A percentile compares a stretch with the other conserved stretches of the same genome.
Evolutionary conservation across 176 grass and related monocot genomes (phyloP).

Genomic region (Leersia perrieri): DNA sequence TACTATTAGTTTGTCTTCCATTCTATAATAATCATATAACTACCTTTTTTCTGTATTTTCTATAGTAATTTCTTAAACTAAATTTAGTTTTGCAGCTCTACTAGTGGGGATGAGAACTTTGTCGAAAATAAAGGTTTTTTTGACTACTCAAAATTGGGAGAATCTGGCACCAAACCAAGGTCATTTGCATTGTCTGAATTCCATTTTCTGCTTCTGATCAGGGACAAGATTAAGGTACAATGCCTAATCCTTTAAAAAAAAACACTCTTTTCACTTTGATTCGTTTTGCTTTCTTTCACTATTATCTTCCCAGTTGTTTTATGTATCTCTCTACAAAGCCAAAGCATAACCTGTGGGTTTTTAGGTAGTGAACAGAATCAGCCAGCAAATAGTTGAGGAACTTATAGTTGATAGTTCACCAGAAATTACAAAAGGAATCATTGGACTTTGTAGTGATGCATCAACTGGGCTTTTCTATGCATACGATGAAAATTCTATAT

Average conservation of each 20-base stretch:
- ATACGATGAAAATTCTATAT: constrained; percentile 93
- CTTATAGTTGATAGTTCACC: constrained; percentile 67
- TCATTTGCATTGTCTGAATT: constrained; percentile 94
- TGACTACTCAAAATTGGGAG: constrained; percentile 83
- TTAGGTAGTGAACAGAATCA: constrained; percentile 98
- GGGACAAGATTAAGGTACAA: constrained; percentile 86
- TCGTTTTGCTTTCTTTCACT: background rate
- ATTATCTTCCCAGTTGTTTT: background rate
- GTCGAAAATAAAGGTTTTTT: constrained; percentile 98
- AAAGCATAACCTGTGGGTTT: constrained; percentile 33
- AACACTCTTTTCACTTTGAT: constrained; percentile 6
- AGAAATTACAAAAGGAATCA: constrained; percentile 80
- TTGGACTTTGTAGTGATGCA: constrained; percentile 91
- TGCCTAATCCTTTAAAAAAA: background rate
- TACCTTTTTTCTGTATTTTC: background rate
- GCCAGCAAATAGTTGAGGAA: constrained; percentile 82
- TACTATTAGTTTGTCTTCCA: background rate
- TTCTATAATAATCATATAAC: constrained; percentile 19
- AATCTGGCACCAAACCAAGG: constrained; percentile 58
- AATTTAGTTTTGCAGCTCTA: constrained; percentile 58
- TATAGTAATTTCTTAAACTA: constrained; percentile 7
- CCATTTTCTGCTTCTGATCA: constrained; percentile 86
- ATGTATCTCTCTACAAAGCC: background rate
- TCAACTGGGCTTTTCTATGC: constrained; percentile 88
- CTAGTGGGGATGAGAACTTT: constrained; percentile 89